Base-by-base conservation (phyloP, 2,329 filamentous ascomycete genomes). In the Juglanconis oblonga region DNA sequence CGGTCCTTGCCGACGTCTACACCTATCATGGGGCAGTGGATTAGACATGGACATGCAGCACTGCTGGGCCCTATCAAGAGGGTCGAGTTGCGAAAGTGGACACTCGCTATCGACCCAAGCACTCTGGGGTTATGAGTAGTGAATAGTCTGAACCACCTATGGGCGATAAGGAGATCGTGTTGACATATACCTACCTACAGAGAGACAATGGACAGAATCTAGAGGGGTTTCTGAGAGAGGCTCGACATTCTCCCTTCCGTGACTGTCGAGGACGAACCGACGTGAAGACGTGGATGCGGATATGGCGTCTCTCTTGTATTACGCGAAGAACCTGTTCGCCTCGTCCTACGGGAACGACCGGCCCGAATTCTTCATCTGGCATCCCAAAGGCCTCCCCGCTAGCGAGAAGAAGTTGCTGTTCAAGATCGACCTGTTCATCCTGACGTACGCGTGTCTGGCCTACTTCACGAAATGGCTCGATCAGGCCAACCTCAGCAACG, bases 401-500 rank as follows among this genome's bases (percentile, higher is more conserved):
- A 48, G 47, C 8, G 69, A 71, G 62, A 68, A 68, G 65, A 68
- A 64, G 62, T 64, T 71, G 5, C 54, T 71, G 7, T 68, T 68
- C 65, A 70, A 71, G 61, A 66, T 71, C 35, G 70, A 71, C 54
- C 66, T 68, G 44, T 70, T 68, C 64, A 70, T 71, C 58, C 63
- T 71, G 9, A 68, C 65, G 3, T 70, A 70, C 53, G 65, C 64
- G 14, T 69, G 64, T 38, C 60, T 70, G 9, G 66, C 66, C 3
- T 70, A 69, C 55, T 69, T 71, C 50, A 57, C 63, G 29, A 71
- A 71, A 52, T 71, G 64, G 61, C 65, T 71, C 10, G 69, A 71
- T 51, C 66, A 65, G 57, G 62, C 62, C 10, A 69, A 65, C 51
- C 64, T 76, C 3, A 71, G 71, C 45, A 80, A 80, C 67, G 78